A percentile compares a stretch with the other conserved stretches of the same genome.
phyloP scores from a whole-genome alignment of 768 basidiomycete genomes.

The Trametes gibbosa region DNA sequence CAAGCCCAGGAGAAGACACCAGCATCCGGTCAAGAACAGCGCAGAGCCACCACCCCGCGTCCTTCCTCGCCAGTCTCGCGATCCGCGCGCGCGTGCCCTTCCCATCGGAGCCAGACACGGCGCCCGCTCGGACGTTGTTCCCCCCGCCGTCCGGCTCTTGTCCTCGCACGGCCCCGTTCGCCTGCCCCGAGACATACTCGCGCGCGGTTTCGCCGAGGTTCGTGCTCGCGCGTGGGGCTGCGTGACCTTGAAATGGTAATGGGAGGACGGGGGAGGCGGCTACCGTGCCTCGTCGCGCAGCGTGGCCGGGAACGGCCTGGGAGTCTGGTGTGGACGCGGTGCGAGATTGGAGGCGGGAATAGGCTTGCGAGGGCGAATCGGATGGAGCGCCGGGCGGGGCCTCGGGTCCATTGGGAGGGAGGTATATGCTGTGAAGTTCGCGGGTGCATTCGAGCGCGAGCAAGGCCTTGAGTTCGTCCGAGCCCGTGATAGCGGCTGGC shows the following conservation, averaged over 20 bases:
- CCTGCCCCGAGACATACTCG: background rate
- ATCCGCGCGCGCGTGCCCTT: constrained; percentile 29
- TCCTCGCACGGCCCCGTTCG: background rate
- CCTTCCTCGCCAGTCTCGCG: constrained; percentile 43
- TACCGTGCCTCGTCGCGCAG: background rate
- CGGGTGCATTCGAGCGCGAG: constrained; percentile 39
- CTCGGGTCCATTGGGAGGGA: constrained; percentile 4
- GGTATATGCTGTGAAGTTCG: constrained; percentile 31
- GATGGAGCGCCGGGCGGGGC: background rate
- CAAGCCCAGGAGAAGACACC: constrained; percentile 4
- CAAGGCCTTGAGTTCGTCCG: constrained; percentile 3
- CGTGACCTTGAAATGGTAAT: background rate
- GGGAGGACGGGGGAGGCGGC: background rate
- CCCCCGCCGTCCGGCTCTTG: background rate
- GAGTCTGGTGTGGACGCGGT: background rate
- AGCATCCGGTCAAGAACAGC: constrained; percentile 40
- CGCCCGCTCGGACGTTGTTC: constrained; percentile 6
- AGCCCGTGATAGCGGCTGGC: background rate
- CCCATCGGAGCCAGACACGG: background rate
- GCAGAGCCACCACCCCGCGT: constrained; percentile 54
- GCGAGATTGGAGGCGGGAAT: too few relatives aligned
- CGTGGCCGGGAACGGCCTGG: too few relatives aligned
- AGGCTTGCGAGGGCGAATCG: constrained; percentile 8
- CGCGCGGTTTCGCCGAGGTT: constrained; percentile 15
- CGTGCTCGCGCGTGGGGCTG: constrained; percentile 7